These are phyloP conservation scores for Botrytis cinerea DNA, from an alignment of 2,329 filamentous ascomycete species.

Conservation along the genomic window DNA sequence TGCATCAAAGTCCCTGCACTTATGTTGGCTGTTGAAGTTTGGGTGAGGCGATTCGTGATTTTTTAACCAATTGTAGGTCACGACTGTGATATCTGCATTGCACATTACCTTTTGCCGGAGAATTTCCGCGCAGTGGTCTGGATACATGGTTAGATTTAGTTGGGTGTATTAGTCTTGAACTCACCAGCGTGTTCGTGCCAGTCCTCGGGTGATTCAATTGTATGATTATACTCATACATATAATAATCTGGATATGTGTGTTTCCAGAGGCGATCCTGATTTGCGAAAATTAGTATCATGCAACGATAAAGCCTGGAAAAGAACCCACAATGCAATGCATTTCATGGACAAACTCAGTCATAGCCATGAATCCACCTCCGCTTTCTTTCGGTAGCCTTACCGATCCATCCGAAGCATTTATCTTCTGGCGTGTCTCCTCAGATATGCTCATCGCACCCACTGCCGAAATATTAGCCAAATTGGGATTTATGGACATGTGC, in stretches of 20 bases:
- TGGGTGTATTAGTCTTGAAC: not conserved
- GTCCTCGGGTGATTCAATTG: not conserved
- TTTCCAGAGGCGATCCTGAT: not conserved
- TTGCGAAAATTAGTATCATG: too few relatives aligned
- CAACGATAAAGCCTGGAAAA: too few relatives aligned
- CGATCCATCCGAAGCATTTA: not conserved
- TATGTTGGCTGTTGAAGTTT: conserved; percentile 2
- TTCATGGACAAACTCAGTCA: conserved; percentile 8
- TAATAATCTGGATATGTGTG: conserved; percentile 7
- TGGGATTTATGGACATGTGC: too few relatives aligned
- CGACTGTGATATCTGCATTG: not conserved
- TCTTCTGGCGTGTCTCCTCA: not conserved
- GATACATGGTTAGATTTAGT: not conserved
- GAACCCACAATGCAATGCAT: conserved; percentile 14
- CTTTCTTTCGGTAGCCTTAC: not conserved
- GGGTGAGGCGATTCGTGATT: not conserved
- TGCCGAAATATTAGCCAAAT: not conserved
- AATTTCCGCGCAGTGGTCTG: conserved; percentile 4
- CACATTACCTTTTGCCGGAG: not conserved
- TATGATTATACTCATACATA: not conserved
- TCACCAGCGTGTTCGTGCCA: conserved; percentile 5
- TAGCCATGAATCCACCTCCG: not conserved
- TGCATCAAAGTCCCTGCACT: not conserved
- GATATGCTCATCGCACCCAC: conserved; percentile 7
- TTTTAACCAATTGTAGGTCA: conserved; percentile 10